These are phyloP conservation scores for Massarina eburnea DNA, from an alignment of 2,329 filamentous ascomycete genomes.

Conservation along the genomic window DNA sequence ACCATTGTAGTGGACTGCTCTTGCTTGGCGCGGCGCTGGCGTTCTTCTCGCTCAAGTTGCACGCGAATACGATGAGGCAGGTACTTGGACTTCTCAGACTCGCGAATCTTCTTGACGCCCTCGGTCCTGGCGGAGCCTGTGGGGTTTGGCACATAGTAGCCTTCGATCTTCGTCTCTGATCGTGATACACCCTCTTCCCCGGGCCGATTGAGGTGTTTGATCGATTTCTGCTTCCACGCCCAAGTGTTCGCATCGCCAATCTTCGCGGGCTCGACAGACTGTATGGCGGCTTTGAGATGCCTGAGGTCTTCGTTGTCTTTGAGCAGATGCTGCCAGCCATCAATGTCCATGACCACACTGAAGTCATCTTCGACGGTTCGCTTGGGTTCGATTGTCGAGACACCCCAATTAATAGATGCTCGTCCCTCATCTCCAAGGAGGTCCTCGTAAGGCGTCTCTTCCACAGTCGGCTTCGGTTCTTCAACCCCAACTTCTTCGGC, in stretches of 20 bases:
- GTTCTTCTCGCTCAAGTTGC: constrained; percentile 84
- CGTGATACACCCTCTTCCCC: constrained; percentile 58
- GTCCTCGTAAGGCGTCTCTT: constrained; percentile 33
- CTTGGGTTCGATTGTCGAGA: constrained; percentile 61
- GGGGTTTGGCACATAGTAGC: constrained; percentile 80
- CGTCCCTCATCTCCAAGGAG: constrained; percentile 42
- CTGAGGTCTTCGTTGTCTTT: constrained; percentile 70
- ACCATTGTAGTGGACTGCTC: constrained; percentile 49
- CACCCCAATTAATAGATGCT: constrained; percentile 58
- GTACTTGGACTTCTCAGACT: constrained; percentile 97
- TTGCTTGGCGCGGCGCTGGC: constrained; percentile 73
- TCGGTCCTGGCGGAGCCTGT: constrained; percentile 90
- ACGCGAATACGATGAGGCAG: constrained; percentile 97
- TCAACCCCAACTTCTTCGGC: constrained; percentile 35
- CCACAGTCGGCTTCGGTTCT: constrained; percentile 23
- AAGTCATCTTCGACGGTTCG: constrained; percentile 69
- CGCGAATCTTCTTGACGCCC: constrained; percentile 91
- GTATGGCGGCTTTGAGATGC: constrained; percentile 57
- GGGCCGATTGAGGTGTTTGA: constrained; percentile 67
- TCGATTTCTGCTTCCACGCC: constrained; percentile 72
- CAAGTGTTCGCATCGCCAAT: constrained; percentile 63
- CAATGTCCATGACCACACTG: constrained; percentile 65
- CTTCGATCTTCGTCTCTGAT: constrained; percentile 58
- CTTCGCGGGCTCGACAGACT: constrained; percentile 48
- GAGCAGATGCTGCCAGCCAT: constrained; percentile 68